phyloP scores from a whole-genome alignment of 176 grass and related monocot species.

The Carex scoparia region DNA sequence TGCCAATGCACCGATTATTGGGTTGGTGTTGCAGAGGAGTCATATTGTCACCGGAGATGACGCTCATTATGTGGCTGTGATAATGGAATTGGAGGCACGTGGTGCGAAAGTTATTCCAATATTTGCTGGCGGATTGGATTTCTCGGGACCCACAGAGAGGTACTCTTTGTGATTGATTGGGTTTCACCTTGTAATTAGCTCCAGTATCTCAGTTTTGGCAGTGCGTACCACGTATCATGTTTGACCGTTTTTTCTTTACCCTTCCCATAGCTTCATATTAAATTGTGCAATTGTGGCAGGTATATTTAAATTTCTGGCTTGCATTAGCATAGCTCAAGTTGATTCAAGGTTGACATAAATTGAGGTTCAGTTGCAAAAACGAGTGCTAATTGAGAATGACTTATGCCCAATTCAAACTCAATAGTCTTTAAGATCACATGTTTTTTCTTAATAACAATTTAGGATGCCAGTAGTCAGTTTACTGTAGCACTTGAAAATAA shows the following conservation, averaged over 20 bases:
- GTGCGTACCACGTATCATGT: background rate
- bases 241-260: background rate
- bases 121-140: conserved; percentile 89
- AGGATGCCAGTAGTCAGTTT: background rate
- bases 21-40: conserved; percentile 82
- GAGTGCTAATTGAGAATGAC: conserved; percentile 1
- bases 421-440: background rate
- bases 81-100: conserved; percentile 95
- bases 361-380: background rate
- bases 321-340: background rate
- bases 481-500: background rate
- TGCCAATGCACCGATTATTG: conserved; percentile 57
- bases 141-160: conserved; percentile 51
- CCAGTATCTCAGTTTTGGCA: background rate
- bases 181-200: background rate
- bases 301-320: background rate
- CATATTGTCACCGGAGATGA: conserved; percentile 98
- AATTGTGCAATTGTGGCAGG: background rate
- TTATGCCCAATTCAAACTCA: background rate
- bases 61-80: conserved; percentile 89
- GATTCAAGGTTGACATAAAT: conserved; percentile 1
- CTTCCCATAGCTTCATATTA: background rate
- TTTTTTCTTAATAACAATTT: background rate
- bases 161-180: conserved; percentile 16
- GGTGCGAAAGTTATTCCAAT: conserved; percentile 90